phyloP scores from a whole-genome alignment of 768 basidiomycete species.

The Strobilomyces dryophilus region DNA sequence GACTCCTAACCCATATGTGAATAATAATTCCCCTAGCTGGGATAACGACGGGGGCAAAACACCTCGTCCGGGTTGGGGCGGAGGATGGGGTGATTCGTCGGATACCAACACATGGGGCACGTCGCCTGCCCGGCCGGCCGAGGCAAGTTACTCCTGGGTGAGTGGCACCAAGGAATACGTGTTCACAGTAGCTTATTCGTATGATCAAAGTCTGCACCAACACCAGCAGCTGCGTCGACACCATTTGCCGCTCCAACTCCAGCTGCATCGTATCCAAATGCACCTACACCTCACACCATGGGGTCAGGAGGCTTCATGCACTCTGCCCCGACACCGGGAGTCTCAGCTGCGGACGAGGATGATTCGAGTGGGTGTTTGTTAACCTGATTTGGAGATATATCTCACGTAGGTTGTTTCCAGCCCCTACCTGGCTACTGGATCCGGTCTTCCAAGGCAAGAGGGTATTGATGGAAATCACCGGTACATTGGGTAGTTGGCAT shows the following conservation, averaged over 20 bases:
- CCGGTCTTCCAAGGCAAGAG: constrained; percentile 25
- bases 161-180: constrained; percentile 21
- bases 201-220: constrained; percentile 32
- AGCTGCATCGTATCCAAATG: constrained; percentile 28
- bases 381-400: background rate
- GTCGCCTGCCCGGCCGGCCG: constrained; percentile 32
- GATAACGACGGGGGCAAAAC: constrained; percentile 42
- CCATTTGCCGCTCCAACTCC: constrained; percentile 34
- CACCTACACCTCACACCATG: constrained; percentile 30
- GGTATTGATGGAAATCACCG: constrained; percentile 26
- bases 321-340: constrained; percentile 31
- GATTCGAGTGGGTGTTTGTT: constrained; percentile 22
- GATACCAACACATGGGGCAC: constrained; percentile 28
- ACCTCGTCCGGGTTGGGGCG: constrained; percentile 45
- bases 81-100: constrained; percentile 22
- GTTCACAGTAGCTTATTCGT: constrained; percentile 12
- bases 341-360: constrained; percentile 26
- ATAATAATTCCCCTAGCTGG: constrained; percentile 23
- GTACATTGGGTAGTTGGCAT: constrained; percentile 25
- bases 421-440: constrained; percentile 27
- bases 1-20: constrained; percentile 51
- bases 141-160: constrained; percentile 31
- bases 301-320: constrained; percentile 19
- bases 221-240: constrained; percentile 38
- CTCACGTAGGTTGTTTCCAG: constrained; percentile 20